These are phyloP conservation scores for Spatholobus suberectus DNA, from an alignment of 306 rosid species.

Conservation along the genomic window DNA sequence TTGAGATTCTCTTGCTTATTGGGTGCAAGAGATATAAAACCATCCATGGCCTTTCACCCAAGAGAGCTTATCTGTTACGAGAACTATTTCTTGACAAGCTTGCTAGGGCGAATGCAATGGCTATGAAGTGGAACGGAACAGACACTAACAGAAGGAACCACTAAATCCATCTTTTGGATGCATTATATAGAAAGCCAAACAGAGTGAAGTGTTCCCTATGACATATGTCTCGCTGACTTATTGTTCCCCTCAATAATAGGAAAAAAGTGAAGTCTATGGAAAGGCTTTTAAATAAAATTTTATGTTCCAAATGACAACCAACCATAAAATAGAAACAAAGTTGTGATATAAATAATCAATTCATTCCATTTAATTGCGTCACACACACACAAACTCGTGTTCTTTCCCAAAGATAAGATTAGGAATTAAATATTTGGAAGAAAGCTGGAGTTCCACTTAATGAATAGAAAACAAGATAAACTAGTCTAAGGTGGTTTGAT, in stretches of 20 bases:
- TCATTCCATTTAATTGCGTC: conserved; percentile 36
- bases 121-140: conserved; percentile 1
- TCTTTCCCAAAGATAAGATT: conserved; percentile 5
- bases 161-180: conserved; percentile 11
- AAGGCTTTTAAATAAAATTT: not conserved
- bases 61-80: conserved; percentile 16
- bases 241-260: conserved; percentile 4
- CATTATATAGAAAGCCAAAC: conserved; percentile 17
- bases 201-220: not conserved
- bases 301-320: conserved; percentile 17
- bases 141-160: conserved; percentile 16
- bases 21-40: conserved; percentile 14
- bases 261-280: not conserved
- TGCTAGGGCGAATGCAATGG: conserved; percentile 8
- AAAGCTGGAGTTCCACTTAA: conserved; percentile 15
- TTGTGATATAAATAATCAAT: not conserved
- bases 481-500: not conserved
- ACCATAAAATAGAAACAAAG: conserved; percentile 29
- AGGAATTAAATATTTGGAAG: not conserved
- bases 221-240: not conserved
- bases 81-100: conserved; percentile 18
- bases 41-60: conserved; percentile 13
- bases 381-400: not conserved
- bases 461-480: conserved; percentile 1
- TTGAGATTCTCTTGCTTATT: not conserved